A percentile compares a stretch with the other conserved stretches of the same genome.
Evolutionary conservation across 176 grass and related monocot species (phyloP).

Genomic region (Cocos nucifera): DNA sequence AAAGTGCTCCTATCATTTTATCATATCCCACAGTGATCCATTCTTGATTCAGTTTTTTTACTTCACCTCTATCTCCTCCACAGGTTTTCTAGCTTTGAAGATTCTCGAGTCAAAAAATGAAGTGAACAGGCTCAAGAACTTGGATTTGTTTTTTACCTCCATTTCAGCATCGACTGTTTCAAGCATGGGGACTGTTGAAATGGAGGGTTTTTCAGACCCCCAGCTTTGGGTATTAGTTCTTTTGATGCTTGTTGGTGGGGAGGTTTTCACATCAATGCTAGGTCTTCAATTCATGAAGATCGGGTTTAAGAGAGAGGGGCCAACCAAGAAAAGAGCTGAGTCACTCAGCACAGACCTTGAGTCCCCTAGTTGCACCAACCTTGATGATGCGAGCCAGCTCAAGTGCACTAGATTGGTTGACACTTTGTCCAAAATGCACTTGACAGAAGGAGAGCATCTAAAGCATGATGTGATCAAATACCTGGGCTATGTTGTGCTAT

Average conservation of each 20-base stretch:
- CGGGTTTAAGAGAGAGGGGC: slow-evolving; percentile 22
- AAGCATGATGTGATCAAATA: slow-evolving; percentile 24
- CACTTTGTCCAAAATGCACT: background rate
- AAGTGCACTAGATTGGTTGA: background rate
- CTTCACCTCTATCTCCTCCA: slow-evolving; percentile 44
- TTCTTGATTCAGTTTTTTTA: slow-evolving; percentile 33
- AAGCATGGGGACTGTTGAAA: slow-evolving; percentile 71
- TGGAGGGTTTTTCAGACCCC: slow-evolving; percentile 51
- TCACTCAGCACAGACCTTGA: slow-evolving; percentile 28
- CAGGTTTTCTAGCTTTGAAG: slow-evolving; percentile 49
- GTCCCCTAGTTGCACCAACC: slow-evolving; percentile 13
- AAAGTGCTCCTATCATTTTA: slow-evolving; percentile 28
- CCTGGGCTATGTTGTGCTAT: slow-evolving; percentile 33
- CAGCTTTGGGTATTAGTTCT: slow-evolving; percentile 57
- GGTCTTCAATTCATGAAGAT: slow-evolving; percentile 36
- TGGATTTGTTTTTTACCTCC: slow-evolving; percentile 54
- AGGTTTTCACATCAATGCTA: slow-evolving; percentile 67
- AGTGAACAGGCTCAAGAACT: slow-evolving; percentile 8
- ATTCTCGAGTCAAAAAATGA: slow-evolving; percentile 26
- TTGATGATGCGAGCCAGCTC: too few species aligned
- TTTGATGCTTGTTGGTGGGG: slow-evolving; percentile 54
- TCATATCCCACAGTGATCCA: slow-evolving; percentile 32
- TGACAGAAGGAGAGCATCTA: slow-evolving; percentile 16
- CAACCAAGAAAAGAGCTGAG: slow-evolving; percentile 15
- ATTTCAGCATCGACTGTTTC: slow-evolving; percentile 69